Evolutionary conservation across 306 rosid genomes (phyloP), one percentile per base, ranked within the genome.

Genomic region (Prosopis cineraria): DNA sequence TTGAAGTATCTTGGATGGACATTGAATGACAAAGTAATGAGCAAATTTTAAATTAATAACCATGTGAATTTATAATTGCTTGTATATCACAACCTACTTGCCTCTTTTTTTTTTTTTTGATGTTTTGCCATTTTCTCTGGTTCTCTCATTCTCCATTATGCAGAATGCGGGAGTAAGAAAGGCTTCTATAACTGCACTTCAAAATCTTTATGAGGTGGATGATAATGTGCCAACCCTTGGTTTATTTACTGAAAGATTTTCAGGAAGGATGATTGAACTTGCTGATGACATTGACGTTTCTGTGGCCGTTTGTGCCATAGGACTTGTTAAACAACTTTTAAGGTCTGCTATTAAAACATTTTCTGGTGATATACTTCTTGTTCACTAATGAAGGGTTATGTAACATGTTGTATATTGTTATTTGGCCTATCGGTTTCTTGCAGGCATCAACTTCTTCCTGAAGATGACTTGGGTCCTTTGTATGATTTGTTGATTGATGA

Each of bases 1-100:
- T 81, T 95, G 78, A 95, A 95, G 88, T 95, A 95, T 86, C 97
- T 92, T 64, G 98, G 98, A 31, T 92, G 98, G 98, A 92, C 97
- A 0, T 70, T 95, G 79, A 95, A 95, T 92, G 98, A 95, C 83
- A 91, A 92, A 88, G 98, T 94, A 85, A 84, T 78, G 80, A 80
- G 74, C 33, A 67, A 20, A 30, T 75, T 74, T 59, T 74, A 71
- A 66, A 72, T 70, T 34, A 62, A 64, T 79, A 40, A 52, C 75
- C 29, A 34, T 41, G 41, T 68, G 34, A 30, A 65, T 12, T 83
- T 81, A 55, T 24, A 29, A 34, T 77, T 76, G 53, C 68, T 77
- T 37, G n/a, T 59, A 72, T 60, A 59, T 80, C 59, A 33, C 47
- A 43, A 47, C 78, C 80, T 55, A 48, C 52, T 76, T 53, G 58